phyloP scores from a whole-genome alignment of 2,329 filamentous ascomycete species.

The Fonsecaea monophora region DNA sequence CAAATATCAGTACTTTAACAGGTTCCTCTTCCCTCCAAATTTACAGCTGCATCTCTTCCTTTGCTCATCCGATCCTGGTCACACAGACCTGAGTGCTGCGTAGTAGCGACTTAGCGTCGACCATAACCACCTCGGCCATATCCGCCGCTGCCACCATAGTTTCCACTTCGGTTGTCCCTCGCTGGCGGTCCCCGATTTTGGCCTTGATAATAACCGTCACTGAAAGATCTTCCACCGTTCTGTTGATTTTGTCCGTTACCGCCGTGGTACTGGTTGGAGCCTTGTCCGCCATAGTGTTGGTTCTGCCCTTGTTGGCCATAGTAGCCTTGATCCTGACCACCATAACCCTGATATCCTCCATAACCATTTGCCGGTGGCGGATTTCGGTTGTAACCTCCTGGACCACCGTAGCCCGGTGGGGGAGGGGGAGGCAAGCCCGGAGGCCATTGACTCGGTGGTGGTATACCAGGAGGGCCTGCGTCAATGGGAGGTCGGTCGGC shows the following conservation, averaged over 20 bases:
- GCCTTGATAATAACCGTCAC: slow-evolving; percentile 31
- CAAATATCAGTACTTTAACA: not conserved
- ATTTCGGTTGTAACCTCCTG: slow-evolving; percentile 39
- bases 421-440: slow-evolving; percentile 32
- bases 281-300: slow-evolving; percentile 40
- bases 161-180: slow-evolving; percentile 29
- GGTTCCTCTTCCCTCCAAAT: not conserved
- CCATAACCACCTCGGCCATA: slow-evolving; percentile 34
- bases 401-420: slow-evolving; percentile 38
- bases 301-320: slow-evolving; percentile 41
- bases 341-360: slow-evolving; percentile 39
- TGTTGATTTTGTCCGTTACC: slow-evolving; percentile 34
- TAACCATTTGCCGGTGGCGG: slow-evolving; percentile 24
- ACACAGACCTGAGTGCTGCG: not conserved
- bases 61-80: not conserved
- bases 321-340: slow-evolving; percentile 34
- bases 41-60: not conserved
- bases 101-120: slow-evolving; percentile 19
- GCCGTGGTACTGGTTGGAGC: slow-evolving; percentile 42
- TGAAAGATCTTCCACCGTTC: slow-evolving; percentile 30
- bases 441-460: slow-evolving; percentile 41
- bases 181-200: slow-evolving; percentile 29
- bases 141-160: slow-evolving; percentile 32
- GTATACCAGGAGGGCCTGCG: slow-evolving; percentile 42
- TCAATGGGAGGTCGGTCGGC: slow-evolving; percentile 41